Evolutionary conservation across 164 flowering plant genomes (phyloP).

Genomic region (Chimonanthus salicifolius): DNA sequence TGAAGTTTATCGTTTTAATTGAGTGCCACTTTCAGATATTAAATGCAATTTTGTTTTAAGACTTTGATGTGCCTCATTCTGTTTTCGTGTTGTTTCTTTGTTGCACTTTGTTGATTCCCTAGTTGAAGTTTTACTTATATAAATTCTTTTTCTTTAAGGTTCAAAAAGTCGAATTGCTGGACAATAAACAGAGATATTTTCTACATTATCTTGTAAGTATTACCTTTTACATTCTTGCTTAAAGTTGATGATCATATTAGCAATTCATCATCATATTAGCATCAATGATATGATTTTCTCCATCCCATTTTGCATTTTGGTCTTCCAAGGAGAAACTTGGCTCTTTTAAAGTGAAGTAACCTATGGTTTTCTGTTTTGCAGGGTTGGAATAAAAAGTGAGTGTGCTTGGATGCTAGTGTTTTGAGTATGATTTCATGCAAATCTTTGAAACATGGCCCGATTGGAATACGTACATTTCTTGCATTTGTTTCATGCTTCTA

Average conservation of each 20-base stretch:
- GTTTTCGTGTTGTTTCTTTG: background rate
- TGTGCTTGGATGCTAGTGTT: constrained; percentile 9
- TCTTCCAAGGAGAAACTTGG: background rate
- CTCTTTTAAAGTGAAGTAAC: background rate
- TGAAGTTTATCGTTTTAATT: background rate
- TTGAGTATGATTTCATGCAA: constrained; percentile 1
- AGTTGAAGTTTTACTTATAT: background rate
- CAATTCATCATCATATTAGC: background rate
- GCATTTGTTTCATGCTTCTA: background rate
- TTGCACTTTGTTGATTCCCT: background rate
- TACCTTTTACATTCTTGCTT: background rate
- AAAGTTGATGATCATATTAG: background rate
- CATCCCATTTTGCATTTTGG: background rate
- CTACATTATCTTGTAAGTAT: constrained; percentile 92
- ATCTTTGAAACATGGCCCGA: background rate
- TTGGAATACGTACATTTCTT: background rate
- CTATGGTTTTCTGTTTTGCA: constrained; percentile 29
- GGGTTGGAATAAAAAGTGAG: constrained; percentile 88
- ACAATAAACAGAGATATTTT: constrained; percentile 73
- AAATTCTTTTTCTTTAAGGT: constrained; percentile 37
- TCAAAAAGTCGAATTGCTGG: constrained; percentile 69
- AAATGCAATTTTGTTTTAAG: background rate
- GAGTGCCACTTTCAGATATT: background rate
- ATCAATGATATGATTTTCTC: background rate
- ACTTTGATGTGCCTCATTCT: background rate